Conservation (phyloP, 2,329 filamentous ascomycete species). For the Fusarium sp. region DNA sequence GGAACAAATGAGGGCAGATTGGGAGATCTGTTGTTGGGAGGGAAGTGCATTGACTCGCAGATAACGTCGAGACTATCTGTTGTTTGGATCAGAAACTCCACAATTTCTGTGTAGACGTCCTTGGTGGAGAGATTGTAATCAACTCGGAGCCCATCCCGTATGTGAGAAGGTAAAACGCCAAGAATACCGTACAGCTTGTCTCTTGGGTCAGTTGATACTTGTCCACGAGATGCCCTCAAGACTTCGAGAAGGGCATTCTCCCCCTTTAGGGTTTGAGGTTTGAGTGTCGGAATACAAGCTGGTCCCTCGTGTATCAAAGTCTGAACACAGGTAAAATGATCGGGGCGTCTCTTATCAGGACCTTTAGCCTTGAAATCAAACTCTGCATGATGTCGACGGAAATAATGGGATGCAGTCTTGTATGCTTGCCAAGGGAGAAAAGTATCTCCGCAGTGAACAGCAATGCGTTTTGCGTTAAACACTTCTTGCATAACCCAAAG, state of each 20-base stretch:
- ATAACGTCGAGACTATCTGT: slow-evolving; percentile 18
- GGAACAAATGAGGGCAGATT: slow-evolving; percentile 26
- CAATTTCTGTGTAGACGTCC: slow-evolving; percentile 24
- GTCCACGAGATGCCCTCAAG: slow-evolving; percentile 10
- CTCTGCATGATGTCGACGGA: slow-evolving; percentile 1
- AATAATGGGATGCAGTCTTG: neutral
- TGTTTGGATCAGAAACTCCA: slow-evolving; percentile 27
- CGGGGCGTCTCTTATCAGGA: neutral
- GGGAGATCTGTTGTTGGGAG: neutral
- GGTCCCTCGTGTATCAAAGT: slow-evolving; percentile 20
- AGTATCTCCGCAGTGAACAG: slow-evolving; percentile 16
- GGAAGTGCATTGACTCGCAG: slow-evolving; percentile 25
- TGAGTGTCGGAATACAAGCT: slow-evolving; percentile 2
- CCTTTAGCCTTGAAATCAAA: slow-evolving; percentile 5
- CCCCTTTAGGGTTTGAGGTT: neutral
- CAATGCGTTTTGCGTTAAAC: slow-evolving; percentile 13
- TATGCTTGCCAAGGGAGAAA: slow-evolving; percentile 14
- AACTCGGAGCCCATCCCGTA: neutral
- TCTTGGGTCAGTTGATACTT: slow-evolving; percentile 18
- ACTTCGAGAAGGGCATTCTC: slow-evolving; percentile 16
- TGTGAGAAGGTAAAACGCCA: neutral
- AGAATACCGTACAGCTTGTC: slow-evolving; percentile 26
- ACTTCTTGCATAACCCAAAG: slow-evolving; percentile 27
- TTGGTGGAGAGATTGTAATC: slow-evolving; percentile 25
- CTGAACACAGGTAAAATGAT: slow-evolving; percentile 19